A percentile compares a stretch with the other conserved stretches of the same genome.
phyloP scores from a whole-genome alignment of 306 rosid genomes.

The Benincasa hispida region DNA sequence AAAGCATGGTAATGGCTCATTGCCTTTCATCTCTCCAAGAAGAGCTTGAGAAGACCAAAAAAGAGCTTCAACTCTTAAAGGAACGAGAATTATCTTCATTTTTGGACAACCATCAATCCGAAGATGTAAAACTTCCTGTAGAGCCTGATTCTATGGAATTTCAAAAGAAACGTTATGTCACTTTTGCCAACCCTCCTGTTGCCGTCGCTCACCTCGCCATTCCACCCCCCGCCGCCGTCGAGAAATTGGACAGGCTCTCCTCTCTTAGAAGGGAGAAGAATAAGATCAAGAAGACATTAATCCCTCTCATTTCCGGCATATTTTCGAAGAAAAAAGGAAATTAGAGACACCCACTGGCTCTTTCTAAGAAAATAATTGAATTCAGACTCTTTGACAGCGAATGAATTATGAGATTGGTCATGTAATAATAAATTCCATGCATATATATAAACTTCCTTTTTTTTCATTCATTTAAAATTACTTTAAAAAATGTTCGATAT shows the following conservation, averaged over 20 bases:
- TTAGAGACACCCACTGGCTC: no score
- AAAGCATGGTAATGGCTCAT: slow-evolving; percentile 72
- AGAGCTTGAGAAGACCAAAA: slow-evolving; percentile 66
- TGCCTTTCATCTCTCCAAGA: slow-evolving; percentile 60
- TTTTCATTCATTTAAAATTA: neutral
- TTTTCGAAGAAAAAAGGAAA: slow-evolving; percentile 58
- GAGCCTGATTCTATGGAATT: slow-evolving; percentile 27
- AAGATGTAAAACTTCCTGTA: neutral
- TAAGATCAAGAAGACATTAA: slow-evolving; percentile 31
- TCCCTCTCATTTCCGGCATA: slow-evolving; percentile 58
- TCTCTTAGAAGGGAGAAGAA: slow-evolving; percentile 36
- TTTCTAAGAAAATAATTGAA: no score
- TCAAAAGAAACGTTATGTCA: slow-evolving; percentile 84
- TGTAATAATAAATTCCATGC: neutral
- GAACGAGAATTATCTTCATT: slow-evolving; percentile 9
- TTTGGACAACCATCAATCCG: slow-evolving; percentile 18
- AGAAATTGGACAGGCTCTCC: slow-evolving; percentile 63
- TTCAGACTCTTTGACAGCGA: neutral
- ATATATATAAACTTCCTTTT: neutral
- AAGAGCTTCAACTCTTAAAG: slow-evolving; percentile 53
- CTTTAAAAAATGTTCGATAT: neutral
- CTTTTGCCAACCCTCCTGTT: slow-evolving; percentile 32
- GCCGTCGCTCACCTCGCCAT: slow-evolving; percentile 3
- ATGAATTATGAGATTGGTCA: neutral
- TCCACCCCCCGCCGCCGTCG: slow-evolving; percentile 32